Percentiles rank a stretch among this genome's conserved stretches.
Evolutionary conservation across 2,329 filamentous ascomycete genomes (phyloP).

Genomic region (Xylaria digitata): DNA sequence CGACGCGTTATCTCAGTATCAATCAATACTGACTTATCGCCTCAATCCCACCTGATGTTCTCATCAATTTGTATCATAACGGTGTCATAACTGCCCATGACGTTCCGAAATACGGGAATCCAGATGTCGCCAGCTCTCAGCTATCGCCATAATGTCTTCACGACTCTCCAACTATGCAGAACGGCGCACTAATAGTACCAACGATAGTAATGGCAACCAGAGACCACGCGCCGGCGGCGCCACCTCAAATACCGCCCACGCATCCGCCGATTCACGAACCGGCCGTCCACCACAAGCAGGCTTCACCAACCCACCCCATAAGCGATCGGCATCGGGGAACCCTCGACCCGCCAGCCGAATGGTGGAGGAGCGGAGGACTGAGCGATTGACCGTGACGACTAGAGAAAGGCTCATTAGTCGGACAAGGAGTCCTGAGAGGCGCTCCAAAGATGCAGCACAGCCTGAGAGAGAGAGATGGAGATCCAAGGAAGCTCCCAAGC

Average conservation of each 20-base stretch:
- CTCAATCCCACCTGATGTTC: background rate
- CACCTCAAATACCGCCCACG: constrained; percentile 38
- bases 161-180: constrained; percentile 54
- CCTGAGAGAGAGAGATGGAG: constrained; percentile 51
- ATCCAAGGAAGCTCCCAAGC: constrained; percentile 55
- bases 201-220: constrained; percentile 47
- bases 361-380: constrained; percentile 67
- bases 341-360: constrained; percentile 62
- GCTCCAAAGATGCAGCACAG: constrained; percentile 49
- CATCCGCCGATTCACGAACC: constrained; percentile 52
- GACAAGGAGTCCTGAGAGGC: constrained; percentile 67
- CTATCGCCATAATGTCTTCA: constrained; percentile 50
- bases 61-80: background rate
- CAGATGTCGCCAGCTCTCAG: constrained; percentile 43
- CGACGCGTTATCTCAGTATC: constrained; percentile 34
- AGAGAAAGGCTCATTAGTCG: constrained; percentile 71
- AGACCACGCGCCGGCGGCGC: constrained; percentile 43
- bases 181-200: constrained; percentile 57
- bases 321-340: constrained; percentile 68
- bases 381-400: constrained; percentile 68
- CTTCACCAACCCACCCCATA: constrained; percentile 61
- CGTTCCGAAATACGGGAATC: constrained; percentile 27
- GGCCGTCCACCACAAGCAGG: constrained; percentile 49
- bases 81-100: constrained; percentile 30
- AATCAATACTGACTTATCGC: background rate